Evolutionary conservation across 345 rosid species (phyloP), one percentile per base, ranked within the genome.

Genomic region (Garcia nutans): DNA sequence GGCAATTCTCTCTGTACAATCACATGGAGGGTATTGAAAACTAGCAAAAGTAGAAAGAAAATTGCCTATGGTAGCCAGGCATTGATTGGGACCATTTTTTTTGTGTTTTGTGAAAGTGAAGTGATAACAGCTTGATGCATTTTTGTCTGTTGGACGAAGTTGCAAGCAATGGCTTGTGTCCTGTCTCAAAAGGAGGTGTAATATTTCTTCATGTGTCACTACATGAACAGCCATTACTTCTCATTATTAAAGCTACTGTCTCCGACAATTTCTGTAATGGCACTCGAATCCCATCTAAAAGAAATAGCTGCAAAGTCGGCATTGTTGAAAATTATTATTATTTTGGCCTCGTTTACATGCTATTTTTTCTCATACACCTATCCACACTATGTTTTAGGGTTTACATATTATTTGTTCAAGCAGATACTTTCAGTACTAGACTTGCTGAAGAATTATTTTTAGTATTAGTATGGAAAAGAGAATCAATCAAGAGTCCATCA

Each of bases 111-210:
- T 50, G 23, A 50, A 41, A 15, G 37, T 45, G 61, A 41, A 15
- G 37, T 45, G 60, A 16, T 68, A 24, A 41, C 20, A 19, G n/a
- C 47, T 10, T 52, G 44, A 20, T 44, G 68, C 5, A 3, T 10
- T 37, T 26, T 60, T 61, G 65, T 73, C 62, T 54, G 62, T 73
- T 73, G 69, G 77, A 68, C 69, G 37, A 70, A 45, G 59, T 68
- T 3, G 73, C 47, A 70, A 44, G 73, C 31, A 64, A 28, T 37
- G 26, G 31, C 65, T 20, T n/a, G 13, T 58, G 20, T 44, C 41
- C 11, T 55, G 31, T 13, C 12, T 64, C 28, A 31, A 1, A 54
- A 64, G 33, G 8, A 9, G 0, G 23, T 13, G 50, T 28, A 15
- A 8, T 23, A 11, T 28, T 5, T 55, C 56, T 22, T 16, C 62